phyloP scores from a whole-genome alignment of 2,329 filamentous ascomycete genomes.

The Fusarium paranaense region DNA sequence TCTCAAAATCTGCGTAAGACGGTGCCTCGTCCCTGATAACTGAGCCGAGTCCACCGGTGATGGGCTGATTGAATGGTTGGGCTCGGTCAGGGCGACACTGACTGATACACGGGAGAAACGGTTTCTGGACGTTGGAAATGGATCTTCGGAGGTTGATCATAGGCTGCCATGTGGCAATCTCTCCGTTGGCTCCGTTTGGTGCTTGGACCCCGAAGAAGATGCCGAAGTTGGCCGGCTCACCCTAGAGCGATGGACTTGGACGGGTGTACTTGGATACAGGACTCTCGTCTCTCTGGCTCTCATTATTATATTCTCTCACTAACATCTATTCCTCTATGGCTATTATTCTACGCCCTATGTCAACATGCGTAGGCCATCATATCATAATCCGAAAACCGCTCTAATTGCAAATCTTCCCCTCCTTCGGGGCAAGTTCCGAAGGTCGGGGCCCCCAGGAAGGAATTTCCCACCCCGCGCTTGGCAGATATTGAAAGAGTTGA shows the following conservation, averaged over 20 bases:
- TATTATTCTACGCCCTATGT: not conserved
- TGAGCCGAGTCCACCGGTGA: not conserved
- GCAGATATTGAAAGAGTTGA: not conserved
- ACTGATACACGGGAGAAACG: not conserved
- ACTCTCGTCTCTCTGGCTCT: slow-evolving; percentile 1
- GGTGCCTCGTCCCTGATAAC: not conserved
- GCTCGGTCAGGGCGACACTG: not conserved
- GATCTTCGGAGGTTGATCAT: slow-evolving; percentile 19
- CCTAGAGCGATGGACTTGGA: slow-evolving; percentile 7
- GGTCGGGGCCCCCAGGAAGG: slow-evolving; percentile 17
- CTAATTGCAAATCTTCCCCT: slow-evolving; percentile 1
- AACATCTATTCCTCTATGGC: not conserved
- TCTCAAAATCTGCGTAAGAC: not conserved
- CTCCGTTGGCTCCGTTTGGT: slow-evolving; percentile 2
- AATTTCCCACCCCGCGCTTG: slow-evolving; percentile 29
- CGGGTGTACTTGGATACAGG: not conserved
- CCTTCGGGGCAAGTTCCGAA: slow-evolving; percentile 16
- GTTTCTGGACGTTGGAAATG: not conserved
- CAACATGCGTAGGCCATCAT: not conserved
- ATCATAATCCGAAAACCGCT: not conserved
- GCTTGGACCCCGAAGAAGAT: not conserved
- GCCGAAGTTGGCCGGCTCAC: slow-evolving; percentile 22
- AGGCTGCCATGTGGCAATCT: slow-evolving; percentile 40
- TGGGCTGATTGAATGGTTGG: slow-evolving; percentile 8
- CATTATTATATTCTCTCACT: not conserved